Evolutionary conservation across 306 rosid genomes (phyloP), one percentile per base, ranked within the genome.

Genomic region (Dryas alaskensis): DNA sequence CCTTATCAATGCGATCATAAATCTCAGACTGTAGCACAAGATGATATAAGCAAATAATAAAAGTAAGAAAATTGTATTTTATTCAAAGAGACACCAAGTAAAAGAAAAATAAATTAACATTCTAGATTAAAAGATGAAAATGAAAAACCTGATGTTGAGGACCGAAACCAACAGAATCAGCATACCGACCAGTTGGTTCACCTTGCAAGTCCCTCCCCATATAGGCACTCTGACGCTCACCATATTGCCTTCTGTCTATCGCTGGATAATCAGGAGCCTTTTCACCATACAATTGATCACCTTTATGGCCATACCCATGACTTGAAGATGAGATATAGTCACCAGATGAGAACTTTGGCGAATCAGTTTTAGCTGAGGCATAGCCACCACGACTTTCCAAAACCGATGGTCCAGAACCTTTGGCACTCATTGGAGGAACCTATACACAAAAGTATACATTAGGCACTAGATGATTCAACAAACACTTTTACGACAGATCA

Each of bases 1-100:
- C 89, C 89, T 88, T 92, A 83, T 94, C 96, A 73, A 90, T 83
- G 79, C 93, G 92, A 43, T 94, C 98, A 85, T 92, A 94, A 48
- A 92, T 83, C 54, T 94, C 96, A 17, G 85, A 65, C 87, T 94
- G 90, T 79, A 72, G 76, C 74, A 75, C 17, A 70, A 43, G 49
- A 63, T 45, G 69, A 39, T 49, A 49, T 54, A 58, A n/a, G 79
- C 69, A 81, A 61, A 52, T 4, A 64, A 64, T 25, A 75, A 17
- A 43, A 78, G 31, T 17, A 70, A 22, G 37, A 31, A 42, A 65
- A 2, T 65, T 25, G 10, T 25, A 50, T 10, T 9, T 60, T 65
- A 77, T n/a, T 9, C 3, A 70, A 49, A 40, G 10, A 37, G n/a
- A 49, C 4, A 49, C n/a, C 10, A 69, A 27, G 73, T 14, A 76